Percentiles rank a stretch among this genome's conserved stretches.
These are phyloP conservation scores for Dictyostelium discoideum DNA, from an alignment of 78 protist genomes.

Conservation along the genomic window dicty_2.7 NC_007088.5:947001-947500, in stretches of 20 bases:
- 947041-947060: conserved; percentile 59
- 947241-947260: conserved; percentile 20
- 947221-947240: conserved; percentile 3
- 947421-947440: conserved; percentile 21
- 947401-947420: conserved; percentile 54
- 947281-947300: background rate
- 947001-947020: conserved; percentile 43
- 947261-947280: conserved; percentile 1
- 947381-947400: conserved; percentile 9
- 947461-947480: conserved; percentile 11
- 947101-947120: conserved; percentile 64
- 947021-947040: conserved; percentile 38
- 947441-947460: conserved; percentile 5
- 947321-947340: conserved; percentile 23
- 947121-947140: conserved; percentile 11
- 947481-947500: conserved; percentile 33
- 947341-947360: conserved; percentile 5
- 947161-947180: background rate
- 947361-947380: conserved; percentile 55
- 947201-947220: conserved; percentile 7
- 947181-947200: conserved; percentile 26
- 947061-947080: conserved; percentile 38
- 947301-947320: background rate
- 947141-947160: conserved; percentile 3
- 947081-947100: conserved; percentile 48